Base-by-base conservation (phyloP, 106 monocot species). In the Apostasia shenzhenica region DNA sequence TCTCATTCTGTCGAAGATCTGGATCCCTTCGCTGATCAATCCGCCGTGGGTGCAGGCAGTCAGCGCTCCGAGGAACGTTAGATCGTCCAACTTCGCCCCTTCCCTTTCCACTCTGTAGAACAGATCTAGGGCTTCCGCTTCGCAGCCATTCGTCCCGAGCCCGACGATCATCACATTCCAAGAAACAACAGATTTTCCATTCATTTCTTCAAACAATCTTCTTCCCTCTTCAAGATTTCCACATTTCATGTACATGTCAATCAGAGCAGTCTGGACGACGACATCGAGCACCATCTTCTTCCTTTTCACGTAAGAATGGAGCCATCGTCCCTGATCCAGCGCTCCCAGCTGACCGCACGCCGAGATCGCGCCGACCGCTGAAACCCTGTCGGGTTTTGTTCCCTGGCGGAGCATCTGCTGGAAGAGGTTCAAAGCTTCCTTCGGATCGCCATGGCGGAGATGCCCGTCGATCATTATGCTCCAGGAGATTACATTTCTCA, bases 201-300 rank as follows among this genome's bases (percentile, higher is more conserved):
- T 1, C 71, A 81, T 74, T 13, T 60, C 42, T 3, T 72, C 71
- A 40, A 90, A 89, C 0, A 90, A 55, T 51, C 42, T 64, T 48
- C 63, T 73, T 2, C 86, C 86, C 45, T 67, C 44, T 12, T 76
- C 70, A 45, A 79, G 62, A 9, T 63, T 57, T 8, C 90, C 86
- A 40, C 90, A 90, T 74, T 81, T 90, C 74, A 78, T 71, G 75
- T 90, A 90, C 90, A 90, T 90, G 56, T 90, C 86, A 14, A 86
- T 59, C 67, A 86, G 52, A 1, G 91, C 76, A 2, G 86, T 84
- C 1, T 73, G 59, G 2, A 91, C 49, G 2, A 82, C 69, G 7
- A 77, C 74, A 68, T 84, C 80, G 2, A 69, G 60, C 50, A 48
- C 13, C 14, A 81, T 65, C 3, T 55, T 73, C 45, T 66, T 68